phyloP scores from a whole-genome alignment of 441 rosid genomes.

The Bruguiera hainesii region DNA sequence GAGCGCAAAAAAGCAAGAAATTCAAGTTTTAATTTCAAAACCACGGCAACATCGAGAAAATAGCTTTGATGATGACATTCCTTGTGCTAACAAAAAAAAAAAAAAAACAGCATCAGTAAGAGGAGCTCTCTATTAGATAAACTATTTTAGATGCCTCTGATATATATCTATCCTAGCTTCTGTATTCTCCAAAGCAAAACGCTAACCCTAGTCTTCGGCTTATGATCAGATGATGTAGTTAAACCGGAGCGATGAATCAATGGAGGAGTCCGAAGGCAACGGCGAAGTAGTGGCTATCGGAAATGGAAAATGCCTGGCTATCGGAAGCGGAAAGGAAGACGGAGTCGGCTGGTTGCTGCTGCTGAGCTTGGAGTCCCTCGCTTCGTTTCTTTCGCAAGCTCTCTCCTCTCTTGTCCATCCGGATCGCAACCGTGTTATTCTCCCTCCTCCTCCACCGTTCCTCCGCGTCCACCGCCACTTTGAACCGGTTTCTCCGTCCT shows the following conservation, averaged over 20 bases:
- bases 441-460: slow-evolving; percentile 81
- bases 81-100: background rate
- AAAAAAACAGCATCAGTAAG: no score
- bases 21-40: background rate
- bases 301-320: slow-evolving; percentile 43
- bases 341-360: slow-evolving; percentile 14
- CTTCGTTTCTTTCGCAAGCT: slow-evolving; percentile 79
- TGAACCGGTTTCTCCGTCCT: slow-evolving; percentile 74
- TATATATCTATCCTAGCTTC: no score
- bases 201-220: no score
- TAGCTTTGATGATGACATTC: background rate
- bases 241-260: background rate
- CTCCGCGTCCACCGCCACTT: slow-evolving; percentile 82
- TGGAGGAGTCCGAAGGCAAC: background rate
- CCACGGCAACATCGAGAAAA: background rate
- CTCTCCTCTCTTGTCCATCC: slow-evolving; percentile 74
- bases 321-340: slow-evolving; percentile 20
- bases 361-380: slow-evolving; percentile 62
- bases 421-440: slow-evolving; percentile 82
- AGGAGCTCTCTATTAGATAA: no score
- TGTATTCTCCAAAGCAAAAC: no score
- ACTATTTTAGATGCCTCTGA: no score
- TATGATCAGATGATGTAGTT: no score
- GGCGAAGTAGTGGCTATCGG: background rate
- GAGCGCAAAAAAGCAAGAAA: background rate